A percentile compares a stretch with the other conserved stretches of the same genome.
Evolutionary conservation across 1,284 basidiomycete species (phyloP).

Genomic region (Trichosporon coremiiforme): DNA sequence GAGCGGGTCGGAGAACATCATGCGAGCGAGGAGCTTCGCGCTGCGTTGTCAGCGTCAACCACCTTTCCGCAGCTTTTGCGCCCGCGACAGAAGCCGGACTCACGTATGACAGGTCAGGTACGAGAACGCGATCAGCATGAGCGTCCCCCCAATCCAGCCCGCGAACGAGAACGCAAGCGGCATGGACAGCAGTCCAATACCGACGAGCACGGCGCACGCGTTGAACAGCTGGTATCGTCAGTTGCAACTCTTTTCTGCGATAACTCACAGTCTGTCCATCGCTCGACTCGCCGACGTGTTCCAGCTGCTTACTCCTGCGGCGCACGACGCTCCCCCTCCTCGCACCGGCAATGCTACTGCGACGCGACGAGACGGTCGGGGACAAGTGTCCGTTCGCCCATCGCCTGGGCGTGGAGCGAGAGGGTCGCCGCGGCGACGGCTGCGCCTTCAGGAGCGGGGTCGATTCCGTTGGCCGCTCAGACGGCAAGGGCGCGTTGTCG

Average conservation of each 20-base stretch:
- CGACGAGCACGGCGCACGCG: constrained; percentile 79
- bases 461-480: constrained; percentile 20
- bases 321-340: constrained; percentile 4
- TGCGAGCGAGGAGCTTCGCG: constrained; percentile 76
- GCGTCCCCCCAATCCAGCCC: constrained; percentile 77
- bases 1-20: constrained; percentile 70
- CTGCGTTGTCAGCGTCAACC: constrained; percentile 56
- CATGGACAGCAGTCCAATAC: constrained; percentile 86
- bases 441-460: constrained; percentile 21
- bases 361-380: not conserved
- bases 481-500: not conserved
- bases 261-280: constrained; percentile 76
- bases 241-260: constrained; percentile 26
- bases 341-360: not conserved
- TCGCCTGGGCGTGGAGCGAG: constrained; percentile 17
- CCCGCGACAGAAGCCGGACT: constrained; percentile 47
- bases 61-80: not conserved
- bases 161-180: constrained; percentile 84
- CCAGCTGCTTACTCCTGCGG: constrained; percentile 13
- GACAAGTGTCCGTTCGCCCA: constrained; percentile 18
- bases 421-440: constrained; percentile 1
- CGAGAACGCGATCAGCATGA: constrained; percentile 75
- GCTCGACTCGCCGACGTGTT: constrained; percentile 63
- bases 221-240: constrained; percentile 74
- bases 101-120: constrained; percentile 84